Conservation (phyloP, 306 rosid species). For the Rubus idaeus region DNA sequence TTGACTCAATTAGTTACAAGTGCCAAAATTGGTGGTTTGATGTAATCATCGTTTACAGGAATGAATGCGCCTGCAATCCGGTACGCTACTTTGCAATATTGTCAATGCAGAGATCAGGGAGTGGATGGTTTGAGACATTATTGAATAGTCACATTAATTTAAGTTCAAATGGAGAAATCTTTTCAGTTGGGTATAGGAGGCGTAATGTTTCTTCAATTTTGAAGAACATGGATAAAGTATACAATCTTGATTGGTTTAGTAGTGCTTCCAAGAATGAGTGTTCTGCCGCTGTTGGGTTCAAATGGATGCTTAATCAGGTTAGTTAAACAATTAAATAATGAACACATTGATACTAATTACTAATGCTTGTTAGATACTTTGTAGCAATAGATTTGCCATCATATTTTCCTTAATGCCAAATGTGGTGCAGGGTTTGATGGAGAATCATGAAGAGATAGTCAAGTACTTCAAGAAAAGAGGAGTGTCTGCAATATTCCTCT, state of each 20-base stretch:
- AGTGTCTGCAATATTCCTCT: conserved; percentile 54
- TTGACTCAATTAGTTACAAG: background rate
- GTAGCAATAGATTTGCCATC: background rate
- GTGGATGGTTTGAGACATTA: conserved; percentile 44
- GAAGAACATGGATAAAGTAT: conserved; percentile 34
- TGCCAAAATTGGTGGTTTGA: background rate
- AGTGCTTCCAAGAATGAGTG: conserved; percentile 39
- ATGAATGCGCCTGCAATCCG: conserved; percentile 32
- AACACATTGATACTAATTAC: background rate
- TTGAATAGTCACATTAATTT: conserved; percentile 32
- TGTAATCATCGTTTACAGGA: conserved; percentile 11
- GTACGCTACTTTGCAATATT: conserved; percentile 37
- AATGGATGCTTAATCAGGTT: conserved; percentile 44
- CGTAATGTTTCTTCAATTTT: conserved; percentile 26
- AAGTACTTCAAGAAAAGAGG: conserved; percentile 48
- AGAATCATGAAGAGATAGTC: conserved; percentile 49
- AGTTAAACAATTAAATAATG: too few species aligned
- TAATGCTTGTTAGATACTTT: background rate
- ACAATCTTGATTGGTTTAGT: conserved; percentile 37
- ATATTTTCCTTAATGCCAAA: background rate
- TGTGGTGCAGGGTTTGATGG: conserved; percentile 46
- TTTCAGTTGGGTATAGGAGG: conserved; percentile 28
- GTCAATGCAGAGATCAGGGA: conserved; percentile 43
- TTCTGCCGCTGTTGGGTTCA: conserved; percentile 35
- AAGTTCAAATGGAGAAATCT: conserved; percentile 37